Percentiles rank a stretch among this genome's conserved stretches.
phyloP scores from a whole-genome alignment of 164 flowering plant species.

The Saururus chinensis region DNA sequence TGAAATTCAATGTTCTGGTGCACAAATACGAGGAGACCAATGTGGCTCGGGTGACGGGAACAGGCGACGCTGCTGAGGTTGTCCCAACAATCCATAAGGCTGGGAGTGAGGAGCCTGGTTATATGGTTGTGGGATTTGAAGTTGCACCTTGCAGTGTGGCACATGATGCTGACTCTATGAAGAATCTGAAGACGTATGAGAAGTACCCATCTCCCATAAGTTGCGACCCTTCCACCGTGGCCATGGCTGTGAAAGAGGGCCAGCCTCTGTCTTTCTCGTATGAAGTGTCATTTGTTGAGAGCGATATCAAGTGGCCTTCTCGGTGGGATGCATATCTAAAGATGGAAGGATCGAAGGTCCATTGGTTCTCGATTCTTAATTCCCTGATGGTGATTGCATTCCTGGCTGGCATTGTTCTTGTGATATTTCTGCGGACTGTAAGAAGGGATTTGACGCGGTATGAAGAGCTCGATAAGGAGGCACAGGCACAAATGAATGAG shows the following conservation, averaged over 20 bases:
- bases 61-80: constrained; percentile 71
- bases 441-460: constrained; percentile 69
- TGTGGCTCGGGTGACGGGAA: constrained; percentile 71
- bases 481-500: constrained; percentile 89
- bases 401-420: constrained; percentile 83
- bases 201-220: constrained; percentile 43
- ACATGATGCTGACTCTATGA: constrained; percentile 38
- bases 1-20: constrained; percentile 65
- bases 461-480: constrained; percentile 89
- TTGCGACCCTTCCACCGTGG: constrained; percentile 52
- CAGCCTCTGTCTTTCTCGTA: constrained; percentile 57
- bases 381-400: constrained; percentile 85
- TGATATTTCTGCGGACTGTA: constrained; percentile 75
- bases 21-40: constrained; percentile 70
- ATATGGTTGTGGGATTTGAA: constrained; percentile 89
- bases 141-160: constrained; percentile 53
- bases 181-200: constrained; percentile 43
- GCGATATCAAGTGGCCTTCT: constrained; percentile 88
- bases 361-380: constrained; percentile 82
- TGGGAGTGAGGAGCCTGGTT: constrained; percentile 46
- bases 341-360: constrained; percentile 87
- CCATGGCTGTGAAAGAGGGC: constrained; percentile 52
- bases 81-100: constrained; percentile 31
- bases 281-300: constrained; percentile 59
- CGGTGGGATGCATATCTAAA: constrained; percentile 90